Base-by-base conservation (phyloP, 371 early-diverging fungal species). In the Lichtheimia hyalospora region DNA sequence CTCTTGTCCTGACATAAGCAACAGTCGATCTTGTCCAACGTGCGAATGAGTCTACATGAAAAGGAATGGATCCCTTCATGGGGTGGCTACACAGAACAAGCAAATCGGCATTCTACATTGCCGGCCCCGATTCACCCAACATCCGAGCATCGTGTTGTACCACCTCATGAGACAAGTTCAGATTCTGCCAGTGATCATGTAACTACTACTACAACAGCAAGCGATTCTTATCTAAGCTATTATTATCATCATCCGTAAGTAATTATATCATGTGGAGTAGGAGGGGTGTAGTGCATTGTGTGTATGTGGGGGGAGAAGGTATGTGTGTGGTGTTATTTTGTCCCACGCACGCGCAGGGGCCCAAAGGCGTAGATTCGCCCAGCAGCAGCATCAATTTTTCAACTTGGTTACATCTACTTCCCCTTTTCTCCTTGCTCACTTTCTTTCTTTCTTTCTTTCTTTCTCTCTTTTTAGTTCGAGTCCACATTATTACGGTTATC, bases 91-190 rank as follows among this genome's bases (percentile, higher is more conserved):
- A 18, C 46, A 18, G 18, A 46, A 21, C 46, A 46, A 34, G 34
- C 34, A 8, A 6, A 34, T 20, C 55, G 59, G 10, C 56, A 59
- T 42, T 42, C 60, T 7, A 48, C 55, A 55, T 46, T 64, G 23
- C 64, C 64, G 13, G 57, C 55, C 14, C 64, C 64, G 50, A 59
- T 64, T 54, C 64, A 64, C 52, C 60, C 64, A 16, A 52, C 63
- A 12, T 58, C 57, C 21, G 58, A 52, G 25, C 60, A 60, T n/a
- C 60, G 15, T 20, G 49, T 40, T 34, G 34, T 27, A 44, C 27
- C 23, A 21, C 24, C 49, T 25, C 57, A 48, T 28, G 18, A 18
- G 42, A n/a, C 49, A 24, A 15, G 34, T 34, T 10, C 34, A 34
- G 34, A 34, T 34, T 34, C 34, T 34, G 10, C 34, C 57, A 25